phyloP scores from a whole-genome alignment of 257 asterid species.

The Paraleonurus japonicus region DNA sequence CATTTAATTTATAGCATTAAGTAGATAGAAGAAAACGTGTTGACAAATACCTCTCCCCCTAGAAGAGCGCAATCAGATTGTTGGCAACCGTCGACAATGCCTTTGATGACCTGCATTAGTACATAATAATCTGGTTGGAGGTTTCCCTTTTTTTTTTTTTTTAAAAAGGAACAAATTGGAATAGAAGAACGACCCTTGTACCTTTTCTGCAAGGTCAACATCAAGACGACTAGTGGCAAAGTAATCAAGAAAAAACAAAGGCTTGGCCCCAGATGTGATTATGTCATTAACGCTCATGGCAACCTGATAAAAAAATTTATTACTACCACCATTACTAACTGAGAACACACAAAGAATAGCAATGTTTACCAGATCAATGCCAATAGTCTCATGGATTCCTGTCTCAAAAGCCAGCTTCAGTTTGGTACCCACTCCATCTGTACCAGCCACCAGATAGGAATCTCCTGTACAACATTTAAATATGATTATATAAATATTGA shows the following conservation, averaged over 20 bases:
- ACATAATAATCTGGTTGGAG: not conserved
- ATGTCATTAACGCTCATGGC: conserved; percentile 99
- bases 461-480: conserved; percentile 52
- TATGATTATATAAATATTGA: not conserved
- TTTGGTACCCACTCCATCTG: conserved; percentile 97
- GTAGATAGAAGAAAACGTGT: not conserved
- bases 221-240: conserved; percentile 89
- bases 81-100: conserved; percentile 89
- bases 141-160: not conserved
- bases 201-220: conserved; percentile 98
- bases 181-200: conserved; percentile 8
- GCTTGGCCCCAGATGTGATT: conserved; percentile 96
- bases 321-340: conserved; percentile 1
- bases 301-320: conserved; percentile 48
- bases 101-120: conserved; percentile 77
- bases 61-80: conserved; percentile 84
- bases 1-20: not conserved
- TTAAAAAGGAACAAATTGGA: not conserved
- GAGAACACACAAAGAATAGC: not conserved
- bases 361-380: conserved; percentile 79
- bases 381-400: conserved; percentile 90
- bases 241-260: conserved; percentile 94
- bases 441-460: conserved; percentile 93
- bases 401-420: conserved; percentile 96
- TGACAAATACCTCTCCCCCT: conserved; percentile 85